Evolutionary conservation across 495 filamentous ascomycete species (phyloP), one percentile per base, ranked within the genome.

Genomic region (Penicillium crystallinum): DNA sequence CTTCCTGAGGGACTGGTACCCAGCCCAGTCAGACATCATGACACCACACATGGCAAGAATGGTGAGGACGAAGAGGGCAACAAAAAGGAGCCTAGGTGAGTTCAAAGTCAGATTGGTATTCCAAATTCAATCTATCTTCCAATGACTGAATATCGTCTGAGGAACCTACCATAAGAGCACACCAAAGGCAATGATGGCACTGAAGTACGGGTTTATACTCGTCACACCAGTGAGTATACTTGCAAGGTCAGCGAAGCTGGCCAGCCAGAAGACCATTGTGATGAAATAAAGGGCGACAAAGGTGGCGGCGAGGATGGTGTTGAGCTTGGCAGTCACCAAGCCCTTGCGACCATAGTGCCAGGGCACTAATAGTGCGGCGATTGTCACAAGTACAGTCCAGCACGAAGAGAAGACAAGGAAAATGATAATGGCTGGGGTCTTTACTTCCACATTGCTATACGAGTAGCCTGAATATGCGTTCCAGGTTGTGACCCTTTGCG

Each of bases 191-290:
- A 70, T 50, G 8, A 66, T 30, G 1, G 67, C 65, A 23, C 58
- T 61, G 10, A 59, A 43, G 41, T 61, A 61, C 1, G 36, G 1
- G 30, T 19, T 59, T 4, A 10, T 37, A 41, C 39, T 58, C 19
- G 19, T 35, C 17, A 3, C 15, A 2, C 54, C 58, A 18, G 35
- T 46, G 7, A 66, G 50, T 1, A 49, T 3, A 18, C 38, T 49
- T 10, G 50, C 65, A 17, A 70, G 49, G 48, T 70, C 65, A 29
- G 67, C 67, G 40, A 70, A 70, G 27, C 52, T 38, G 10, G 65
- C 67, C 49, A 70, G 44, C 67, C 67, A 70, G 35, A 70, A 70
- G 15, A 68, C 61, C 54, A 58, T 63, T 7, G 60, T 70, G 27
- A 70, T 23, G 38, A 64, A 64, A 48, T 64, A 66, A 15, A 59